Evolutionary conservation across 2,329 filamentous ascomycete genomes (phyloP).

Genomic region (Graphiopsis chlorocephala): DNA sequence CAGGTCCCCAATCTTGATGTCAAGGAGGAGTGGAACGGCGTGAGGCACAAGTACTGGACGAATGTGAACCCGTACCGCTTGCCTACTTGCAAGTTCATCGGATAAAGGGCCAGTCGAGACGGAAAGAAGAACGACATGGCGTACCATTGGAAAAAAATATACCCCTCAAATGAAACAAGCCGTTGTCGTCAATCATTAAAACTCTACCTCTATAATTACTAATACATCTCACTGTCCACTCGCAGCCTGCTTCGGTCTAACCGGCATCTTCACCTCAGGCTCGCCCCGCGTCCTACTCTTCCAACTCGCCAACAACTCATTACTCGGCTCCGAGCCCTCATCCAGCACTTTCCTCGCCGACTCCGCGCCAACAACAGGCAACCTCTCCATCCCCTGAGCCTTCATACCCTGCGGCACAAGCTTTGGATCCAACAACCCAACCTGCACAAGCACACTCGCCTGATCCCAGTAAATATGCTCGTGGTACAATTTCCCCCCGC

Average conservation of each 20-base stretch:
- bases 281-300: constrained; percentile 21
- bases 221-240: constrained; percentile 19
- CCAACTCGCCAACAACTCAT: constrained; percentile 39
- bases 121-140: background rate
- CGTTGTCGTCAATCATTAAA: background rate
- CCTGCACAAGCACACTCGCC: constrained; percentile 55
- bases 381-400: constrained; percentile 40
- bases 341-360: constrained; percentile 29
- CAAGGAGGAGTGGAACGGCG: constrained; percentile 80
- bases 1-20: constrained; percentile 69
- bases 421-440: constrained; percentile 55
- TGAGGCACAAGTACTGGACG: constrained; percentile 86
- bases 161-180: background rate
- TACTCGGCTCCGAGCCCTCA: constrained; percentile 39
- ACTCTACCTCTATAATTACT: background rate
- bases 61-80: constrained; percentile 69
- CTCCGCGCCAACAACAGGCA: constrained; percentile 42
- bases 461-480: constrained; percentile 63
- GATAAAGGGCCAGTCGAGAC: constrained; percentile 41
- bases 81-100: constrained; percentile 72
- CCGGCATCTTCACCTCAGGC: constrained; percentile 19
- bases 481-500: constrained; percentile 52
- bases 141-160: background rate
- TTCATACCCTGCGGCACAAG: constrained; percentile 46
- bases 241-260: constrained; percentile 23